Base-by-base conservation (phyloP, 768 basidiomycete genomes). In the Termitomyces sp. region DNA sequence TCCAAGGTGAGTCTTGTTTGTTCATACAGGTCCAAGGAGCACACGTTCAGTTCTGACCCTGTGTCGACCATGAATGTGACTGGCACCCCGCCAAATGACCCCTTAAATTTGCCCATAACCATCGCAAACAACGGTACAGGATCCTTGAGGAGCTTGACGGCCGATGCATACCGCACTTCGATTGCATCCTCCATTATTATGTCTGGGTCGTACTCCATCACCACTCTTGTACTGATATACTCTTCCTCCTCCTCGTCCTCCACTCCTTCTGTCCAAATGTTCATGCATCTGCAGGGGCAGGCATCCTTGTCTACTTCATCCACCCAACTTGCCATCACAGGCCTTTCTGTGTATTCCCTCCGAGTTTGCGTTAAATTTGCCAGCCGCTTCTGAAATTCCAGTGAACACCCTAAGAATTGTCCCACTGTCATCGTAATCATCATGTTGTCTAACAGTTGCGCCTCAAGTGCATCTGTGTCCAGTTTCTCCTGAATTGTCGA, bases 381-480 rank as follows among this genome's bases (percentile, higher is more conserved):
- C 36, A 64, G 43, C 0, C 52, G n/a, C 36, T 58, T 64, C 20
- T 62, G 62, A 0, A 64, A 50, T 7, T 58, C 52, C 0, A 30
- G 40, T 2, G 42, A 58, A 1, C 33, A 14, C 0, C 52, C 57
- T 5, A 58, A 1, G 8, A 58, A 27, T 4, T 58, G 37, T 26
- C 45, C 36, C 0, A 58, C 6, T 2, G 57, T 37, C 32, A 58
- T 37, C 0, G 51, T 58, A 0, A 58, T 54, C 22, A 22, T 13
- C 0, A 43, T 53, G 2, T 16, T 10, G 0, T 39, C 16, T 0
- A 60, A 39, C 16, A 60, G 26, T 14, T 55, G 4, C 0, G 18
- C 5, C 12, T 56, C 48, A 2, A 60, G 2, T 5, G 5, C 40
- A 18, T 60, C 49, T 6, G 37, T 20, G 14, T 56, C 33, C 2